Base-by-base conservation (phyloP, 495 filamentous ascomycete genomes). In the Mytilinidion resinicola region DNA sequence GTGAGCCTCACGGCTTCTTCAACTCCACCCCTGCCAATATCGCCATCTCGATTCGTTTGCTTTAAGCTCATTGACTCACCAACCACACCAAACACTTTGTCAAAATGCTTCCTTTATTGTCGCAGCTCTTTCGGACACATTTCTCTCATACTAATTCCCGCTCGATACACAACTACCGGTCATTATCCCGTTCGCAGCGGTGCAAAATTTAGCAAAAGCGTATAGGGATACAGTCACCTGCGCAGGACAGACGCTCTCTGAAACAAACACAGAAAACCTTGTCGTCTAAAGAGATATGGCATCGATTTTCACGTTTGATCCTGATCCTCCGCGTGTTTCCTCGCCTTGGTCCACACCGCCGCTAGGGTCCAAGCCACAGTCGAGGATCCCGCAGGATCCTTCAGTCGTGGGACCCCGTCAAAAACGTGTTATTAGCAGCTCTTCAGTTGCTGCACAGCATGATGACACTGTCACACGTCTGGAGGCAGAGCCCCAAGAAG, bases 261-360 rank as follows among this genome's bases (percentile, higher is more conserved):
- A n/a, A 43, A n/a, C 5, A 9, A 43, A 21, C 36, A n/a, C 10
- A 19, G 11, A 25, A 17, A 34, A 38, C 21, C 42, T 44, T 21
- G 46, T 34, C 8, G 38, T 33, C 8, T 14, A 19, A 41, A 53
- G 10, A 34, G 35, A 9, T n/a, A 98, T 97, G 93, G 89, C 90
- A 37, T 96, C 91, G 12, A 89, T 98, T 57, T 98, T 98, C 72
- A 96, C 92, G 0, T 98, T 86, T 67, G 90, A 96, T 55, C 85
- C 89, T 10, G 86, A 95, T 59, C 88, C 92, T 37, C 88, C 89
- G 4, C 77, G 89, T 72, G 87, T 96, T 30, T 83, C 87, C 14
- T 96, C 92, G 9, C 95, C 93, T 25, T 98, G 93, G 93, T 78
- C 85, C 38, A 80, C 77, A 14, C 77, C 75, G 43, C 73, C 71